Conservation (phyloP, 176 grass and related monocot species). For the Otatea glauca region DNA sequence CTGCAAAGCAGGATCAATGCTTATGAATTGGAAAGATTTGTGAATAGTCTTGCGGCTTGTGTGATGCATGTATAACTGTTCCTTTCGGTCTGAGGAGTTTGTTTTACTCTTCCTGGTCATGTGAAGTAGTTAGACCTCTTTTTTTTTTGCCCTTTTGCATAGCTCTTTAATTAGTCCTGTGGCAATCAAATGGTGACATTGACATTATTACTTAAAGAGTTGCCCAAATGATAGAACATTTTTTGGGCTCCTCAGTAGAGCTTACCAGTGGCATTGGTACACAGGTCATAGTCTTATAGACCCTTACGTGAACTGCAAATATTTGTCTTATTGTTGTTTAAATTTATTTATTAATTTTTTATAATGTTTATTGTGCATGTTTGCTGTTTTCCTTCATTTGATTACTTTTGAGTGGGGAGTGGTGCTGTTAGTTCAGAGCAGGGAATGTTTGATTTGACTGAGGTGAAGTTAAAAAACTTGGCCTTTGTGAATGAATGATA, state of each 20-base stretch:
- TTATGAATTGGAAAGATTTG: slow-evolving; percentile 37
- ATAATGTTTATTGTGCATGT: neutral
- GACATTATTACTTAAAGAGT: slow-evolving; percentile 13
- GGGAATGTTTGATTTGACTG: neutral
- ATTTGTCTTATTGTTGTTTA: slow-evolving; percentile 9
- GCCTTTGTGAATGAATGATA: neutral
- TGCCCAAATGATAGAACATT: slow-evolving; percentile 15
- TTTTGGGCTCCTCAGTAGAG: slow-evolving; percentile 23
- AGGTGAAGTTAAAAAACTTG: neutral
- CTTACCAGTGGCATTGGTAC: neutral
- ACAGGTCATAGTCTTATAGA: slow-evolving; percentile 23
- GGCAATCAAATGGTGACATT: slow-evolving; percentile 25
- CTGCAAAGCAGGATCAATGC: slow-evolving; percentile 44
- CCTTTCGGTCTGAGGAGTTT: slow-evolving; percentile 38
- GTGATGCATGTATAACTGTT: slow-evolving; percentile 55
- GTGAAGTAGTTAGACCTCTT: slow-evolving; percentile 43
- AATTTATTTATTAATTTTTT: slow-evolving; percentile 24
- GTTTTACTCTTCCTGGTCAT: slow-evolving; percentile 22
- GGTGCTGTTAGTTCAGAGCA: neutral
- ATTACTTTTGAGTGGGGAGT: neutral
- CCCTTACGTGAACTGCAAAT: slow-evolving; percentile 46
- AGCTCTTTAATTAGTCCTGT: slow-evolving; percentile 35
- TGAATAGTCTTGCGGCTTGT: slow-evolving; percentile 46
- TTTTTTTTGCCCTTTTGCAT: neutral
- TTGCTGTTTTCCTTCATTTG: neutral